Percentiles rank a stretch among this genome's conserved stretches.
These are phyloP conservation scores for Paramarasmius palmivorus DNA, from an alignment of 1,284 basidiomycete species.

Conservation along the genomic window DNA sequence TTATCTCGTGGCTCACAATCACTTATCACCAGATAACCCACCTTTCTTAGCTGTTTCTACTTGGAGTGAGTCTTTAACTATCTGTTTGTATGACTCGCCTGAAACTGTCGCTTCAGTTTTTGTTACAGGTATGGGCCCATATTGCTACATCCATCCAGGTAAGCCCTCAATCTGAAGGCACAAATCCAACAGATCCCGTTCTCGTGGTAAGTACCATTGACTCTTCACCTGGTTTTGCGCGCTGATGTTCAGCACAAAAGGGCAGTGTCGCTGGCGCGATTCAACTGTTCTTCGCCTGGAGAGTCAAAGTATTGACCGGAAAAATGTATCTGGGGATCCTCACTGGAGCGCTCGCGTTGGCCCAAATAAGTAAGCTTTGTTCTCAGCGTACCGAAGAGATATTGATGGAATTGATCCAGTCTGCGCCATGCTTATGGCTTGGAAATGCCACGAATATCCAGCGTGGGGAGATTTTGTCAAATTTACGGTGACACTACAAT, in stretches of 20 bases:
- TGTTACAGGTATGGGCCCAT: neutral
- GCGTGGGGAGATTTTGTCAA: neutral
- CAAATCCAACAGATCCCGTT: neutral
- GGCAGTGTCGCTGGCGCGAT: neutral
- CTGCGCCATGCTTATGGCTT: slow-evolving; percentile 1
- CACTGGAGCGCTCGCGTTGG: neutral
- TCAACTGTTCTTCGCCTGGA: slow-evolving; percentile 2
- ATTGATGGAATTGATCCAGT: neutral
- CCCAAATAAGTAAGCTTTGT: neutral
- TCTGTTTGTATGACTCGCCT: neutral
- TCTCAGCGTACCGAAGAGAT: neutral
- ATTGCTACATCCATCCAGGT: no score
- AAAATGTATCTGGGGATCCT: neutral
- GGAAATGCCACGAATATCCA: neutral
- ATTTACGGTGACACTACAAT: neutral
- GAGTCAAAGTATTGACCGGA: slow-evolving; percentile 2
- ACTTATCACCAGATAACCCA: neutral
- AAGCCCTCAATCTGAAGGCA: neutral
- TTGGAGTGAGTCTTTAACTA: neutral
- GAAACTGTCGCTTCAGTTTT: neutral
- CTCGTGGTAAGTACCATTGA: neutral
- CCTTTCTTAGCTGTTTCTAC: neutral
- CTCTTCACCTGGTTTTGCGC: neutral
- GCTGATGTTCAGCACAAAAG: neutral
- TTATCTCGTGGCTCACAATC: neutral